Base-by-base conservation (phyloP, 2,329 filamentous ascomycete genomes). In the Didymella arachidicola region DNA sequence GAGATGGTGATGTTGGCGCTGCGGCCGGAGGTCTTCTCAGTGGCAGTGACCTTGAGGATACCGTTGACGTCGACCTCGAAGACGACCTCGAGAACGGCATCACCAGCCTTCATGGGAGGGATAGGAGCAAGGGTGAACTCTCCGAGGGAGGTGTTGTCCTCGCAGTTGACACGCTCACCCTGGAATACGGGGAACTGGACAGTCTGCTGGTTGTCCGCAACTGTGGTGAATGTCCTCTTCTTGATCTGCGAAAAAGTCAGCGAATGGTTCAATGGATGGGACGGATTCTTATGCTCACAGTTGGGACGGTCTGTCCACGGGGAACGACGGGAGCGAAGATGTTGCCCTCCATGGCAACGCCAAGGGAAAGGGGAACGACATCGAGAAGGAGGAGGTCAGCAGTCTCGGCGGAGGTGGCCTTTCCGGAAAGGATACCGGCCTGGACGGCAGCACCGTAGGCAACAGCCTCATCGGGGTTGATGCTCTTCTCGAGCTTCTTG, bases 31-130 rank as follows among this genome's bases (percentile, higher is more conserved):
- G 92, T 94, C 89, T 99, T 99, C 88, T 99, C 95, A 46, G 94
- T 97, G 70, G 95, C 95, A 65, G 94, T 98, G 76, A 98, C 95
- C 89, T 99, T 99, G 69, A 99, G 89, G 80, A 97, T 97, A 89
- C 95, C 95, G 86, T 99, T 99, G 87, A 97, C 95, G 72, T 99
- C 95, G 77, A 99, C 95, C 85, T 99, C 95, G 83, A 99, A 98
- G 80, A 98, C 93, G 72, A 94, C 91, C 84, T 99, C 95, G 44
- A 99, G 90, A 68, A 96, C 93, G 71, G 95, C 91, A 79, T 99
- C 95, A 79, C 95, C 94, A 76, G 95, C 94, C 76, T 89, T 89
- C 92, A 97, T 89, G 7, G 85, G 85, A 81, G 84, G 93, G 81
- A 85, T 94, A 44, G 94, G 95, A 71, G 93, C 90, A 64, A 99